These are phyloP conservation scores for Dendrobium huoshanense DNA, from an alignment of 106 monocot species.

Conservation along the genomic window DNA sequence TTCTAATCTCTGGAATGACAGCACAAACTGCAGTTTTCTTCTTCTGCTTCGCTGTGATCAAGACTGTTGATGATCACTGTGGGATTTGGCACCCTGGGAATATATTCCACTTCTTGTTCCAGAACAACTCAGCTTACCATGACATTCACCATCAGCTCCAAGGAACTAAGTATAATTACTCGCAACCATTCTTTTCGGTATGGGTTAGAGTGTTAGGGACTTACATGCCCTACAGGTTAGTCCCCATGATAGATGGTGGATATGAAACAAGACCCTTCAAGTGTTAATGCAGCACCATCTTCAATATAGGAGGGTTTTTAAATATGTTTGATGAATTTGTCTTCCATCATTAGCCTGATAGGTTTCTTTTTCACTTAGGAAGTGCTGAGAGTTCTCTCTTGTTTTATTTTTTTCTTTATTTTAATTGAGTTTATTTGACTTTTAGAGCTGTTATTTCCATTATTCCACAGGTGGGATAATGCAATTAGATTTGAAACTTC, in stretches of 20 bases:
- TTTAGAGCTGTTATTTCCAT: no score
- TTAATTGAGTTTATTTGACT: no score
- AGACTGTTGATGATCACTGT: not conserved
- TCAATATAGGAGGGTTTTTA: no score
- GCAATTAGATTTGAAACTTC: no score
- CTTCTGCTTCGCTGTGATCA: constrained; percentile 8
- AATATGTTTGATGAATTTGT: no score
- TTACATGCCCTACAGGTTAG: constrained; percentile 14
- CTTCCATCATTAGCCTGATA: no score
- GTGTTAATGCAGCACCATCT: not conserved
- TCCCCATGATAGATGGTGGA: not conserved
- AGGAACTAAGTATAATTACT: constrained; percentile 16
- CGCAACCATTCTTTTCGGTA: constrained; percentile 14
- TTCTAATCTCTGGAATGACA: constrained; percentile 8
- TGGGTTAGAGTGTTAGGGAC: constrained; percentile 18
- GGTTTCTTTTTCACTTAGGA: no score
- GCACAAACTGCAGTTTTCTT: constrained; percentile 3
- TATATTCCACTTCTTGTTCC: constrained; percentile 4
- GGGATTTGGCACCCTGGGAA: not conserved
- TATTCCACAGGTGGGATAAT: no score
- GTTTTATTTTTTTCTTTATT: no score
- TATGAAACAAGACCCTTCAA: not conserved
- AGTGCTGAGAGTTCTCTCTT: no score
- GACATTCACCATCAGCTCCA: constrained; percentile 13
- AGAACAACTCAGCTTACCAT: constrained; percentile 5